Conservation (phyloP, 148 eudicot species). For the Suaeda aralocaspica region DNA sequence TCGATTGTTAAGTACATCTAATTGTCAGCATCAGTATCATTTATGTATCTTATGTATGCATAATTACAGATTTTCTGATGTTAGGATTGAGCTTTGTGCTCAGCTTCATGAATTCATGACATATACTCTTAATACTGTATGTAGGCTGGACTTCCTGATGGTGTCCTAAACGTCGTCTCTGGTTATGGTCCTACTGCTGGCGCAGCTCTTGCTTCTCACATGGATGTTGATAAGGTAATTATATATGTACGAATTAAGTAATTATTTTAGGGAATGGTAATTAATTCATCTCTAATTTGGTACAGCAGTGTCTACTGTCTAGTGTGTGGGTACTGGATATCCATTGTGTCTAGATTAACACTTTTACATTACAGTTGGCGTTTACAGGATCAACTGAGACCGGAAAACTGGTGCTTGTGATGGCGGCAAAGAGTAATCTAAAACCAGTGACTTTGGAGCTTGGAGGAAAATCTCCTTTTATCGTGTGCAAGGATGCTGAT, state of each 20-base stretch:
- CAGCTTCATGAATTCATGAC: neutral
- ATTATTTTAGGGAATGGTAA: no score
- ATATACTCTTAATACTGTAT: constrained; percentile 2
- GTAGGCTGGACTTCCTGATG: constrained; percentile 85
- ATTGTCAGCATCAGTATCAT: neutral
- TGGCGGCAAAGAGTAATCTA: constrained; percentile 72
- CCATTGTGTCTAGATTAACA: no score
- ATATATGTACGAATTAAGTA: no score
- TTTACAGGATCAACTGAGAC: constrained; percentile 71
- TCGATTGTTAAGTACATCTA: no score
- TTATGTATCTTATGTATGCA: no score
- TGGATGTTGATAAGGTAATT: constrained; percentile 62
- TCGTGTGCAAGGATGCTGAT: constrained; percentile 78
- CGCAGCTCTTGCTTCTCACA: constrained; percentile 70
- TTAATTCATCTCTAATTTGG: no score
- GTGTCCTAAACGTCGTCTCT: constrained; percentile 64
- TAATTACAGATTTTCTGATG: no score
- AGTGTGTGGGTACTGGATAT: no score
- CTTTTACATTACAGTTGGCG: no score
- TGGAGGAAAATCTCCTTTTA: constrained; percentile 69
- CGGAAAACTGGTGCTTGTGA: constrained; percentile 45
- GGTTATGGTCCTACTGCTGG: constrained; percentile 80
- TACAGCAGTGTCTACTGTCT: no score
- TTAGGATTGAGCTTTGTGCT: no score
- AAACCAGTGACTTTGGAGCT: constrained; percentile 73